phyloP scores from a whole-genome alignment of 805 yeast species.

The Metschnikowia lunata region DNA sequence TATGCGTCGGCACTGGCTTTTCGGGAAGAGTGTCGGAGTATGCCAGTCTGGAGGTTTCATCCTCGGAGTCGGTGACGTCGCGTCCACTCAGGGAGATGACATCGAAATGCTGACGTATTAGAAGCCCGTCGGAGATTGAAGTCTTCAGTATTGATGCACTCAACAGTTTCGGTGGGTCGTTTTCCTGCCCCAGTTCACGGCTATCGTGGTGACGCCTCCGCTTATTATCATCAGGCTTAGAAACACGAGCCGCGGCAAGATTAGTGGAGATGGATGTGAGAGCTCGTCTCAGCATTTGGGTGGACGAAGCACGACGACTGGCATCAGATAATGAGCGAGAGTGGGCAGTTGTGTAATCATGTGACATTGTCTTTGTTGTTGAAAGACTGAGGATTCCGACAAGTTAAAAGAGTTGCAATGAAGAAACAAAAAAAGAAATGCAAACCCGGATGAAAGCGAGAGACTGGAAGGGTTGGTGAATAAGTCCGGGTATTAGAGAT shows the following conservation, averaged over 20 bases:
- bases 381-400: no score
- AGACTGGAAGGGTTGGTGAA: not conserved
- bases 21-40: conserved; percentile 14
- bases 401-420: no score
- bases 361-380: conserved; percentile 1
- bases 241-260: conserved; percentile 15
- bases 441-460: not conserved
- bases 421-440: no score
- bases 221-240: conserved; percentile 16
- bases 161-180: conserved; percentile 7
- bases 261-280: conserved; percentile 16
- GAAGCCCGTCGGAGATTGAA: conserved; percentile 12
- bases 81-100: conserved; percentile 9
- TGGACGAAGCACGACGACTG: conserved; percentile 9
- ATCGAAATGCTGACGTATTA: conserved; percentile 18
- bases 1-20: not conserved
- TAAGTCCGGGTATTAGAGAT: no score
- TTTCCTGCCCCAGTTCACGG: conserved; percentile 17
- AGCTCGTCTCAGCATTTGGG: conserved; percentile 14
- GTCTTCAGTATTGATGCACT: conserved; percentile 10
- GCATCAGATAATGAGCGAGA: conserved; percentile 16
- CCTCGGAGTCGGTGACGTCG: conserved; percentile 15
- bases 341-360: conserved; percentile 7
- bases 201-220: conserved; percentile 15
- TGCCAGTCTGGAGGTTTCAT: conserved; percentile 8